phyloP scores from a whole-genome alignment of 2,329 filamentous ascomycete genomes.

The Escovopsis sp. region DNA sequence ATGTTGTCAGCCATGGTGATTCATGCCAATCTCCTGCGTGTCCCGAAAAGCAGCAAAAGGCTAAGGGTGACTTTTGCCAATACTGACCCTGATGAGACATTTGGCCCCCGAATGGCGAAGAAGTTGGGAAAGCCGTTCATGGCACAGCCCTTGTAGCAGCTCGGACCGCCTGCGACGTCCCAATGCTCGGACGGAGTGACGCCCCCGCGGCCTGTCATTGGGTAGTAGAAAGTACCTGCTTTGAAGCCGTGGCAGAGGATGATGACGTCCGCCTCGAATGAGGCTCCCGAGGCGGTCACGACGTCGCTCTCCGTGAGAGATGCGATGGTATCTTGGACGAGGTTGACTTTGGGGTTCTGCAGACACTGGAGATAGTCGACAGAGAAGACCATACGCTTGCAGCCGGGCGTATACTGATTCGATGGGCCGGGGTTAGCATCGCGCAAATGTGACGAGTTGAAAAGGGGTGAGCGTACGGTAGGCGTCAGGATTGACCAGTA shows the following conservation, averaged over 20 bases:
- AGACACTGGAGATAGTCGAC: not conserved
- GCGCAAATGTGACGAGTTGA: too few relatives aligned
- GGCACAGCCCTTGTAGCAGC: not conserved
- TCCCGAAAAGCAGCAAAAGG: too few relatives aligned
- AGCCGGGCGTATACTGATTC: not conserved
- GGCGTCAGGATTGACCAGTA: not conserved
- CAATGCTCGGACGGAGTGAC: not conserved
- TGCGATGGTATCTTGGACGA: not conserved
- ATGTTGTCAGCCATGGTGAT: too few relatives aligned
- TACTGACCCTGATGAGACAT: slow-evolving; percentile 7
- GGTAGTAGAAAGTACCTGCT: not conserved
- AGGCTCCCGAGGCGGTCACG: not conserved
- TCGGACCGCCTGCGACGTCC: not conserved
- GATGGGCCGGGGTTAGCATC: too few relatives aligned
- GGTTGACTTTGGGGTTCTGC: not conserved
- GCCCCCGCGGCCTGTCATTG: not conserved
- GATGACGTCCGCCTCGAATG: not conserved
- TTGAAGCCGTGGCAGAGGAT: not conserved
- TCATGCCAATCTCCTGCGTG: too few relatives aligned
- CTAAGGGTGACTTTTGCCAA: not conserved
- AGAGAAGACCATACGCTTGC: not conserved
- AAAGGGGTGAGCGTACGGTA: not conserved
- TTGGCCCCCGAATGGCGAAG: not conserved
- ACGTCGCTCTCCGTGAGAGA: not conserved
- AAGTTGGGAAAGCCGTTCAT: not conserved